These are phyloP conservation scores for Heterobasidion annosum DNA, from an alignment of 1,284 basidiomycete genomes.

Conservation along the genomic window DNA sequence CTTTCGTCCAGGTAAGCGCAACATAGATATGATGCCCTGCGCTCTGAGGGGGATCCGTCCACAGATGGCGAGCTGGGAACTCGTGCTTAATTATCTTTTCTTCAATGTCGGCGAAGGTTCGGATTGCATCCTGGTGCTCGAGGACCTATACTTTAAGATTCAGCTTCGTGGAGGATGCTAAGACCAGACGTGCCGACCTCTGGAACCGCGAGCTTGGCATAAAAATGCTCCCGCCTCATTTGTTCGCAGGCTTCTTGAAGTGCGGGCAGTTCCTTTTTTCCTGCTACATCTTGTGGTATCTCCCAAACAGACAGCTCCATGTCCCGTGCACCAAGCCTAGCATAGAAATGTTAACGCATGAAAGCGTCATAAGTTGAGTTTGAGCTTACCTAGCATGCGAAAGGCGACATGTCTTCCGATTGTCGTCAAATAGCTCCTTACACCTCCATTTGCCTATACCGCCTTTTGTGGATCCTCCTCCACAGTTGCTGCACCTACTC, in stretches of 20 bases:
- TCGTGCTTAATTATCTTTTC: neutral
- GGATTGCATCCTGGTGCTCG: neutral
- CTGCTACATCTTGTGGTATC: neutral
- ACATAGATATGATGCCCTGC: neutral
- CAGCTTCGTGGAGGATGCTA: neutral
- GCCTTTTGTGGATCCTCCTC: neutral
- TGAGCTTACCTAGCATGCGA: neutral
- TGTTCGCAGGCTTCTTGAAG: neutral
- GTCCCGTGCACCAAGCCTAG: constrained; percentile 1
- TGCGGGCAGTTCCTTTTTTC: neutral
- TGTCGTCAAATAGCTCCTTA: constrained; percentile 1
- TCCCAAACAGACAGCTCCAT: constrained; percentile 3
- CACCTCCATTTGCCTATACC: constrained; percentile 3
- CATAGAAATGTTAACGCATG: neutral
- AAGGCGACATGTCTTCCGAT: constrained; percentile 1
- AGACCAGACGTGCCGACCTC: constrained; percentile 1
- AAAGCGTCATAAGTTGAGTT: neutral
- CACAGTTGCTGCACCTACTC: constrained; percentile 2
- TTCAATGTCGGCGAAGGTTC: neutral
- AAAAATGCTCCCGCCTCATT: neutral
- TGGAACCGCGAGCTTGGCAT: neutral
- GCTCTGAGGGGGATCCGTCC: neutral
- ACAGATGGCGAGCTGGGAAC: neutral
- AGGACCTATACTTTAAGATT: neutral
- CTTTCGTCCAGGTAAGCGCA: neutral